These are phyloP conservation scores for Thermothielavioides terrestris DNA, from an alignment of 495 filamentous ascomycete species.

Conservation along the genomic window DNA sequence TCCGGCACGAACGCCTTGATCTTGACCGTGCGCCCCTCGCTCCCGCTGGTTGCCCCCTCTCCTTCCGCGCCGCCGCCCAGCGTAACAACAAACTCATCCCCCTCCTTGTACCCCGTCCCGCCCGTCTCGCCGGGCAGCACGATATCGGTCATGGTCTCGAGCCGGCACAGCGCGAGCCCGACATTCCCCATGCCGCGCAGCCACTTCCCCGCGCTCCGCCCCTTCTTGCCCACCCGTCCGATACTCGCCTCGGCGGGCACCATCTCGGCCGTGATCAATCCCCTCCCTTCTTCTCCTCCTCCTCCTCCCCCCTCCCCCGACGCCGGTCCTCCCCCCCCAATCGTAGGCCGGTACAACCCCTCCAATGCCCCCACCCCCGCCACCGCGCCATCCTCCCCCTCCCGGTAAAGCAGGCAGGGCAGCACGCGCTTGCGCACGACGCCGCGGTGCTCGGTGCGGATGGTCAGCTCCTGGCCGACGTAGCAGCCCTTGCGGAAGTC, in stretches of 20 bases:
- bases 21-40: constrained; percentile 47
- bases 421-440: constrained; percentile 88
- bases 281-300: no score
- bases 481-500: constrained; percentile 97
- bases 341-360: constrained; percentile 38
- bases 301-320: no score
- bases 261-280: constrained; percentile 14
- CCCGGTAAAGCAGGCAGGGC: constrained; percentile 64
- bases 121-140: constrained; percentile 54
- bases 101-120: constrained; percentile 35
- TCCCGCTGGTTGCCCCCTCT: constrained; percentile 1
- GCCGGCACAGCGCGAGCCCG: constrained; percentile 75
- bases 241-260: constrained; percentile 35
- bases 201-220: constrained; percentile 68
- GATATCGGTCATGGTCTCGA: constrained; percentile 83
- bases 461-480: constrained; percentile 91
- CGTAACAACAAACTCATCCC: constrained; percentile 40
- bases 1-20: constrained; percentile 81
- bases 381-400: constrained; percentile 14
- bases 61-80: constrained; percentile 16
- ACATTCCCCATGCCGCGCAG: constrained; percentile 71
- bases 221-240: constrained; percentile 38
- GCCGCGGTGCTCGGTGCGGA: constrained; percentile 85
- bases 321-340: constrained; percentile 3
- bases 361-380: constrained; percentile 29